Conservation (phyloP, 1,284 basidiomycete species). For the Lignosus rhinocerotis region DNA sequence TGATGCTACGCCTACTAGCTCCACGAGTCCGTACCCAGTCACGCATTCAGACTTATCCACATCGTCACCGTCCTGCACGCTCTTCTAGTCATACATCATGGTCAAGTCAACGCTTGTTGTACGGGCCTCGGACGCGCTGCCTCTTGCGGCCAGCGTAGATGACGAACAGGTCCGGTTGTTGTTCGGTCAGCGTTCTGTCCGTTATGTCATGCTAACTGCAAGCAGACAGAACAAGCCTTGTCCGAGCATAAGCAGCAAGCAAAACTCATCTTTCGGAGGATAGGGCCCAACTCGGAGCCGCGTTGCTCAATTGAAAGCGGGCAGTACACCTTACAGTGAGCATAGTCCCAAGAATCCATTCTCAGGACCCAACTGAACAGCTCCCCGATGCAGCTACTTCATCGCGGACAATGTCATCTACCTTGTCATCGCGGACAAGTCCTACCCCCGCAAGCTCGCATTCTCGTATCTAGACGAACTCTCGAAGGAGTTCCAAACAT, state of each 20-base stretch:
- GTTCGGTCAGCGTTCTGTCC: background rate
- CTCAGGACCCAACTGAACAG: background rate
- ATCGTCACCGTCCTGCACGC: background rate
- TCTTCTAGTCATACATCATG: conserved; percentile 49
- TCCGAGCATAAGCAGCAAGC: conserved; percentile 99
- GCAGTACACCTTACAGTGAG: conserved; percentile 90
- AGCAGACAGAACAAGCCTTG: conserved; percentile 86
- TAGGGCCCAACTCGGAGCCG: conserved; percentile 92
- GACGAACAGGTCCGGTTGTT: conserved; percentile 78
- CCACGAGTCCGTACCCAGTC: background rate
- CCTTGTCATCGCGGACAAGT: conserved; percentile 93
- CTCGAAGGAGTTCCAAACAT: conserved; percentile 90
- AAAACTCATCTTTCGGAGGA: conserved; percentile 93
- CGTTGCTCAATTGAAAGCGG: conserved; percentile 97
- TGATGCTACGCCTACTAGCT: too few species aligned
- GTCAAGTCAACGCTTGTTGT: conserved; percentile 91
- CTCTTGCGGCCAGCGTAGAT: conserved; percentile 92
- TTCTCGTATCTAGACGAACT: conserved; percentile 98
- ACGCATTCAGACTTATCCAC: background rate
- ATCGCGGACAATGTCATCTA: conserved; percentile 93
- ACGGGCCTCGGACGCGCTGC: conserved; percentile 88
- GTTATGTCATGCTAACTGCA: conserved; percentile 10
- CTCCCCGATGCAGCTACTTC: conserved; percentile 73
- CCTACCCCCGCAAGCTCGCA: conserved; percentile 96
- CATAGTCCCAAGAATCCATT: conserved; percentile 19